Evolutionary conservation across 73 alveolate genomes (phyloP), one percentile per base, ranked within the genome.

Genomic region (Effrenium voratum): DNA sequence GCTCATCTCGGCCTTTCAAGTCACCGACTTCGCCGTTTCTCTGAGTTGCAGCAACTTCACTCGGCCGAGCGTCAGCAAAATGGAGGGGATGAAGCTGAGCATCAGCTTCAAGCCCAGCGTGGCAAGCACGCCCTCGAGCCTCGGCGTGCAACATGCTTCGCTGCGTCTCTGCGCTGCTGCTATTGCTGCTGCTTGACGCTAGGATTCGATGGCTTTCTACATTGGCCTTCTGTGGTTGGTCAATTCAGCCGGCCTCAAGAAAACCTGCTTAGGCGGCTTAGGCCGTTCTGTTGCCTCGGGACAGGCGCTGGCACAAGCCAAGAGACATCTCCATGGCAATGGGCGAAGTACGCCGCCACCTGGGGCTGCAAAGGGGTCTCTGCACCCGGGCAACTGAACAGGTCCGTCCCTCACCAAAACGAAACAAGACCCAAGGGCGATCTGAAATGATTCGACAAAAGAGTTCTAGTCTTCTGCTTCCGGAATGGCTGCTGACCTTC

Each of bases 71-170:
- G 10, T 72, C 82, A 72, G 82, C 26, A 72, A 85, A 40, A 66
- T 73, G 32, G 84, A 70, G 4, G 95, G 95, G 15, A 88, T 66
- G 95, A 88, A 88, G 95, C 84, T 76, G 49, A 88, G 36, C 95
- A 88, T 88, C 43, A 88, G 52, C 85, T 88, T 88, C 72, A 88
- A 73, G 34, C 95, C 66, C 85, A 88, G 45, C 38, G 95, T 88
- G 32, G 95, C 95, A 68, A 88, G 86, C 52, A 88, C 95, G 36
- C 95, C 95, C 43, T 60, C 95, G 47, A 86, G 36, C 94, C 94
- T 86, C 47, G 16, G 30, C 4, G 41, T 24, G 76, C 76, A 8
- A 24, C 41, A 24, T 8, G 76, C 15, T 63, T 40, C 77, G 43
- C 40, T 8, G 34, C 40, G 16, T 60, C 75, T 38, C 16, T 12